Conservation (phyloP, 768 basidiomycete genomes). For the Termitomyces heimii region DNA sequence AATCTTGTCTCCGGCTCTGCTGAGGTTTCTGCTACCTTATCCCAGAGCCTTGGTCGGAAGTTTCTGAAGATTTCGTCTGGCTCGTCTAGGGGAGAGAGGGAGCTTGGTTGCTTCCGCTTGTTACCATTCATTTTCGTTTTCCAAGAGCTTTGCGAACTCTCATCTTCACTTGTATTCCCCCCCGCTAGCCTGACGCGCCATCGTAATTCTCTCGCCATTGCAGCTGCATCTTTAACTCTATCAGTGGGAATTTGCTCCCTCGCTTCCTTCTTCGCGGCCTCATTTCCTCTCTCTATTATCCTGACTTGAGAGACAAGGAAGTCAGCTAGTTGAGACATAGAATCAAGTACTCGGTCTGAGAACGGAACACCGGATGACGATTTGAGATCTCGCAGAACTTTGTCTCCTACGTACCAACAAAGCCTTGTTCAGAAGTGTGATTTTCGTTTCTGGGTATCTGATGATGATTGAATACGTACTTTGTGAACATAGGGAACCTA, state of each 20-base stretch:
- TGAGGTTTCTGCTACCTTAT: slow-evolving; percentile 37
- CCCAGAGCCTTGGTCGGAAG: slow-evolving; percentile 68
- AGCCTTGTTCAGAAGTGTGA: slow-evolving; percentile 39
- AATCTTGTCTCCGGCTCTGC: slow-evolving; percentile 33
- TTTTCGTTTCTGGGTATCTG: background rate
- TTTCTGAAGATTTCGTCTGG: slow-evolving; percentile 43
- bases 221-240: slow-evolving; percentile 75
- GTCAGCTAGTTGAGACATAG: slow-evolving; percentile 63
- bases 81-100: slow-evolving; percentile 15
- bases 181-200: slow-evolving; percentile 70
- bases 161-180: slow-evolving; percentile 66
- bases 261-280: slow-evolving; percentile 67
- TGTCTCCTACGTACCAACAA: slow-evolving; percentile 89
- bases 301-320: slow-evolving; percentile 78
- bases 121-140: slow-evolving; percentile 21
- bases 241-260: slow-evolving; percentile 80
- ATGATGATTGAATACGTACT: slow-evolving; percentile 32
- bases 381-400: slow-evolving; percentile 69
- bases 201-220: slow-evolving; percentile 75
- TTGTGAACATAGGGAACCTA: slow-evolving; percentile 77
- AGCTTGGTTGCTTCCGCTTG: slow-evolving; percentile 36
- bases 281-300: slow-evolving; percentile 63
- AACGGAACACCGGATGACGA: slow-evolving; percentile 29
- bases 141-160: slow-evolving; percentile 27
- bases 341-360: slow-evolving; percentile 56